These are phyloP conservation scores for Haematococcus sp. DNA, from an alignment of 139 green algal species.

Conservation along the genomic window DNA sequence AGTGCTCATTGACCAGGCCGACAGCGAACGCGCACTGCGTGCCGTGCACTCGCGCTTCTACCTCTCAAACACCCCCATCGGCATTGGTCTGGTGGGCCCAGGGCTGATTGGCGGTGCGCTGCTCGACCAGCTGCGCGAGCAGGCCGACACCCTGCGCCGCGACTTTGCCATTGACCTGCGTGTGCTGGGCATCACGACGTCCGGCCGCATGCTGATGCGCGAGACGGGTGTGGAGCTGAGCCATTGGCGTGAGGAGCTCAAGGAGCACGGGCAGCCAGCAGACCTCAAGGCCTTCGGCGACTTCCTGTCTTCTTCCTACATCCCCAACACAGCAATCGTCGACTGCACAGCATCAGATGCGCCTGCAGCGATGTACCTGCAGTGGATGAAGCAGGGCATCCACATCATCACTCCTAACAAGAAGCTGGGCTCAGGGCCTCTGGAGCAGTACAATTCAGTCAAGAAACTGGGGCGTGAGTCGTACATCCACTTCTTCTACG, in stretches of 20 bases:
- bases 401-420: slow-evolving; percentile 97
- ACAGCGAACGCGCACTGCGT: slow-evolving; percentile 67
- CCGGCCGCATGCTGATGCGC: slow-evolving; percentile 76
- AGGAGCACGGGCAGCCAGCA: not conserved
- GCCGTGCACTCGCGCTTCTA: slow-evolving; percentile 96
- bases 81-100: slow-evolving; percentile 86
- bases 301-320: slow-evolving; percentile 66
- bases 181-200: slow-evolving; percentile 77
- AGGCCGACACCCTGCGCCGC: slow-evolving; percentile 58
- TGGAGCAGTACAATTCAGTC: slow-evolving; percentile 81
- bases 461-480: slow-evolving; percentile 75
- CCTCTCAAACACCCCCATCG: slow-evolving; percentile 82
- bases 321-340: slow-evolving; percentile 94
- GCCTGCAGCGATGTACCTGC: slow-evolving; percentile 64
- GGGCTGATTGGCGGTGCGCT: slow-evolving; percentile 91
- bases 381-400: slow-evolving; percentile 81
- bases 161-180: slow-evolving; percentile 89
- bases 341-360: slow-evolving; percentile 89
- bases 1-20: slow-evolving; percentile 82
- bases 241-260: slow-evolving; percentile 72
- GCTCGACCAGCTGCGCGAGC: slow-evolving; percentile 83
- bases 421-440: slow-evolving; percentile 85
- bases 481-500: slow-evolving; percentile 98
- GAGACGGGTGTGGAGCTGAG: slow-evolving; percentile 78
- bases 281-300: slow-evolving; percentile 52